A percentile compares a stretch with the other conserved stretches of the same genome.
phyloP scores from a whole-genome alignment of 495 filamentous ascomycete genomes.

The Cairneyella variabilis region DNA sequence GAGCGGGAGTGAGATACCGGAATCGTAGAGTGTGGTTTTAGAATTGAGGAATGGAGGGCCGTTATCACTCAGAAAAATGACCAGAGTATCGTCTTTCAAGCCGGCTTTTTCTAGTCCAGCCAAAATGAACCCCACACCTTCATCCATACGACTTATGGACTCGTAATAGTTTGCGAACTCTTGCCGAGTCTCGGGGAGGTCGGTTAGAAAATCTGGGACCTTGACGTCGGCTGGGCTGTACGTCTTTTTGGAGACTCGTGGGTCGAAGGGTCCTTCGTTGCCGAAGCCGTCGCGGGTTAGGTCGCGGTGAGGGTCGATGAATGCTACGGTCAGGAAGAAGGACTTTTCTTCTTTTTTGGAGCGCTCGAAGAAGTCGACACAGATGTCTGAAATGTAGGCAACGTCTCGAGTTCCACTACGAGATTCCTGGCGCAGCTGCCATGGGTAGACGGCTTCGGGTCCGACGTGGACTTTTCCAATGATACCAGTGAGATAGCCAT shows the following conservation, averaged over 20 bases:
- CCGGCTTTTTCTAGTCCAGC: constrained; percentile 30
- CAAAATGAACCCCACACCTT: constrained; percentile 38
- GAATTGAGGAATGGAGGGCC: constrained; percentile 46
- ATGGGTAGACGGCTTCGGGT: constrained; percentile 35
- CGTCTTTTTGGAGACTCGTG: constrained; percentile 5
- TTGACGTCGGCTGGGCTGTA: constrained; percentile 29
- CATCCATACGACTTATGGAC: constrained; percentile 37
- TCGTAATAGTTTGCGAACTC: constrained; percentile 43
- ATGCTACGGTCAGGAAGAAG: constrained; percentile 42
- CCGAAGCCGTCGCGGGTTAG: constrained; percentile 41
- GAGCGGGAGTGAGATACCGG: constrained; percentile 40
- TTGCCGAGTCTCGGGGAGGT: constrained; percentile 33
- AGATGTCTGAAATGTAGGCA: constrained; percentile 31
- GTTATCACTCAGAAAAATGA: constrained; percentile 45
- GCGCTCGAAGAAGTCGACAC: constrained; percentile 32
- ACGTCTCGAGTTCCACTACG: constrained; percentile 37
- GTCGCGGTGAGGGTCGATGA: constrained; percentile 40
- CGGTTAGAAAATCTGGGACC: constrained; percentile 33
- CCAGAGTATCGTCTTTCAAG: constrained; percentile 33
- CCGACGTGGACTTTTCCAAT: constrained; percentile 47
- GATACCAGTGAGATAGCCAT: constrained; percentile 39
- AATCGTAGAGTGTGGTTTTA: constrained; percentile 45
- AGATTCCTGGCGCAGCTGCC: constrained; percentile 36
- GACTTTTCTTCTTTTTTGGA: constrained; percentile 27
- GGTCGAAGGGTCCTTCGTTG: constrained; percentile 27